A percentile compares a stretch with the other conserved stretches of the same genome.
Conservation (phyloP, 2,329 filamentous ascomycete genomes). For the Hypoxylon sp. region DNA sequence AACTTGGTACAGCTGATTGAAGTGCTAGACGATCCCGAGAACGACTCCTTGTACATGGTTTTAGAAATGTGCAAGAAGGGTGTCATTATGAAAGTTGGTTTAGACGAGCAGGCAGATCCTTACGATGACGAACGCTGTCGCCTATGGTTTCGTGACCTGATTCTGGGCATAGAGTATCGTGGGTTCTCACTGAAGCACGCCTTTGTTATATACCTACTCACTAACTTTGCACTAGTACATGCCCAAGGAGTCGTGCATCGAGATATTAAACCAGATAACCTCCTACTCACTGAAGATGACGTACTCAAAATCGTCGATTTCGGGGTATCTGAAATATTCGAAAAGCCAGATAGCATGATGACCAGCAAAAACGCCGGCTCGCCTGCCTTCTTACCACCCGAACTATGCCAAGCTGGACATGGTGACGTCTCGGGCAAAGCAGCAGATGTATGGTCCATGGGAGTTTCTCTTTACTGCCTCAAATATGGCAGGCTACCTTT, state of each 20-base stretch:
- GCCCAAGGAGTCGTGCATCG: constrained; percentile 94
- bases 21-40: constrained; percentile 93
- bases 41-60: constrained; percentile 98
- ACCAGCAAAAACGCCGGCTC: constrained; percentile 95
- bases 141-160: constrained; percentile 94
- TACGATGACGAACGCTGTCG: constrained; percentile 87
- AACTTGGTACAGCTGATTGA: constrained; percentile 96
- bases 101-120: constrained; percentile 86
- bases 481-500: constrained; percentile 92
- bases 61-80: constrained; percentile 99
- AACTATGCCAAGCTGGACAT: constrained; percentile 89
- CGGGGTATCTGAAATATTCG: constrained; percentile 99
- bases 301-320: constrained; percentile 98
- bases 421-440: constrained; percentile 90
- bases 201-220: not conserved
- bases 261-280: constrained; percentile 98
- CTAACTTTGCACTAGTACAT: constrained; percentile 73
- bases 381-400: constrained; percentile 93
- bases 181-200: constrained; percentile 56
- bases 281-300: constrained; percentile 89
- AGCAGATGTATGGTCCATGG: constrained; percentile 99
- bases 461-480: constrained; percentile 92
- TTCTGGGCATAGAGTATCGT: constrained; percentile 94
- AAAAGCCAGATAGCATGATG: constrained; percentile 86
- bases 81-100: constrained; percentile 93